Evolutionary conservation across 495 filamentous ascomycete genomes (phyloP).

Genomic region (Penicillium mononematosum): DNA sequence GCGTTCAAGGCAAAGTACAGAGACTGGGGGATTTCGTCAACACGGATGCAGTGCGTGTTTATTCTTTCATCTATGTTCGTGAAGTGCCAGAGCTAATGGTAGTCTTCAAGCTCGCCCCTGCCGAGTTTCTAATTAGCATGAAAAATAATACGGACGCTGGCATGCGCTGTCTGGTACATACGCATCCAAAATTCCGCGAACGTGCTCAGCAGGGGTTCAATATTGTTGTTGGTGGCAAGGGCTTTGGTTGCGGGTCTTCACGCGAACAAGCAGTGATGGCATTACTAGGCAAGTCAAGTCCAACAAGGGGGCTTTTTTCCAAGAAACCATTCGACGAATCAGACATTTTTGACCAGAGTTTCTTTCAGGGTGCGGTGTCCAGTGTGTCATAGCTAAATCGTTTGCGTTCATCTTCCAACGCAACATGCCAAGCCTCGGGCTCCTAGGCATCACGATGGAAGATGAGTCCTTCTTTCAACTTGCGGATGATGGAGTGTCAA

Average conservation of each 20-base stretch:
- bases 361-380: constrained; percentile 23
- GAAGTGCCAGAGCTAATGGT: neutral
- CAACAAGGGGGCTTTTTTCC: neutral
- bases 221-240: constrained; percentile 43
- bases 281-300: constrained; percentile 25
- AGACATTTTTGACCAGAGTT: neutral
- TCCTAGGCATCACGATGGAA: constrained; percentile 37
- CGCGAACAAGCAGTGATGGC: constrained; percentile 43
- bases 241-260: constrained; percentile 45
- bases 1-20: constrained; percentile 28
- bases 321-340: neutral
- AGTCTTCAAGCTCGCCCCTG: constrained; percentile 29
- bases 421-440: constrained; percentile 41
- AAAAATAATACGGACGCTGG: constrained; percentile 27
- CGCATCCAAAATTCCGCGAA: constrained; percentile 39
- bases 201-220: constrained; percentile 32
- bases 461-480: constrained; percentile 36
- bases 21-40: no score
- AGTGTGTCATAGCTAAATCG: constrained; percentile 39
- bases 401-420: constrained; percentile 45
- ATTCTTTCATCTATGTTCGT: no score
- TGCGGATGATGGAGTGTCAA: constrained; percentile 25
- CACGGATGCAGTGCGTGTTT: no score
- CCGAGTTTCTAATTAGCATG: constrained; percentile 29
- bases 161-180: constrained; percentile 19